Conservation (phyloP, 2,329 filamentous ascomycete genomes). For the Talaromyces sp. region DNA sequence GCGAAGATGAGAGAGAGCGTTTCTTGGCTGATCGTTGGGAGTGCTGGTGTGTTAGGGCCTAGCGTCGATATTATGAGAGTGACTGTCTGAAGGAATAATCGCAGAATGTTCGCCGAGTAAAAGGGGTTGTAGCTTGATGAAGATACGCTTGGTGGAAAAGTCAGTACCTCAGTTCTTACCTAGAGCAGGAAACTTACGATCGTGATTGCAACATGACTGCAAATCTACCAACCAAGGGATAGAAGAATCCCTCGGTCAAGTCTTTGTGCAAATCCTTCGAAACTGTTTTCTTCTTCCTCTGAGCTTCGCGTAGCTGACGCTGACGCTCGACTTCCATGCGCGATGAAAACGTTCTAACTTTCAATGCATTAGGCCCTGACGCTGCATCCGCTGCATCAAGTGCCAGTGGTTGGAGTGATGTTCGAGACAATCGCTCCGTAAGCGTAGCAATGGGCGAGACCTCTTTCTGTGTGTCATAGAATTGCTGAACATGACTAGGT, state of each 20-base stretch:
- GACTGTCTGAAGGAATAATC: conserved; percentile 80
- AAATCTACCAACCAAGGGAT: conserved; percentile 78
- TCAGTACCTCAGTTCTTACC: conserved; percentile 9
- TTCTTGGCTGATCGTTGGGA: conserved; percentile 79
- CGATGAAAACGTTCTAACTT: conserved; percentile 83
- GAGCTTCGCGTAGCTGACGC: conserved; percentile 39
- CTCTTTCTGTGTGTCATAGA: conserved; percentile 55
- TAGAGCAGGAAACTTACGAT: conserved; percentile 34
- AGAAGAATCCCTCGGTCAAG: conserved; percentile 76
- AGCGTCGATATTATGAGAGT: conserved; percentile 77
- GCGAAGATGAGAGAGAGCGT: conserved; percentile 78
- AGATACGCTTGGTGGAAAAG: conserved; percentile 26
- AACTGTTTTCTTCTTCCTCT: conserved; percentile 54
- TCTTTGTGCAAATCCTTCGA: conserved; percentile 76
- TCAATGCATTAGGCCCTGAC: conserved; percentile 78
- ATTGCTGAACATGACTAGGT: conserved; percentile 67
- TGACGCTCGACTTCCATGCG: conserved; percentile 65
- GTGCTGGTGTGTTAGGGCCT: conserved; percentile 70
- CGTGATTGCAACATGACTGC: conserved; percentile 60
- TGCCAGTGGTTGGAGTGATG: conserved; percentile 77
- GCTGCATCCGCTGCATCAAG: conserved; percentile 74
- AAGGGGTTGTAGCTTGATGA: conserved; percentile 55
- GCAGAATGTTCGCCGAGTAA: conserved; percentile 70
- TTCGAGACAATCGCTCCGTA: conserved; percentile 63
- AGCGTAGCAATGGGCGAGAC: conserved; percentile 64